phyloP scores from a whole-genome alignment of 106 monocot species.

The Apostasia shenzhenica region DNA sequence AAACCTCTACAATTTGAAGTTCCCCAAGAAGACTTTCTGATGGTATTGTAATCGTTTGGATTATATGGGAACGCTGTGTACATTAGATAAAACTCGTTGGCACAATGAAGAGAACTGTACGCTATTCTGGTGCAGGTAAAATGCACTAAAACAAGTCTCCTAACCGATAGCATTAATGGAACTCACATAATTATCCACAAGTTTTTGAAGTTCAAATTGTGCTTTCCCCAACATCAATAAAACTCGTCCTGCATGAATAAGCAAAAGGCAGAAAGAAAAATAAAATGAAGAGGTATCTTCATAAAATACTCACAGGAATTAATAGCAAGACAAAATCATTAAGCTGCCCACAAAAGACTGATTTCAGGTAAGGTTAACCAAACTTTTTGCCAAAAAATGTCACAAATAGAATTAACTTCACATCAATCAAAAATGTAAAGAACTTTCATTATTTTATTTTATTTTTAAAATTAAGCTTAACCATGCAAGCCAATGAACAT shows the following conservation, averaged over 20 bases:
- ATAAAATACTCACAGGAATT: background rate
- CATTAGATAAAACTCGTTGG: background rate
- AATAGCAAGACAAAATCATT: background rate
- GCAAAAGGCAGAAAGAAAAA: background rate
- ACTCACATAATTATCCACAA: constrained; percentile 73
- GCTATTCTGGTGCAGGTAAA: background rate
- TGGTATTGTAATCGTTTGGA: constrained; percentile 63
- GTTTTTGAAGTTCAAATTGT: constrained; percentile 76
- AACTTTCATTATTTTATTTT: no score
- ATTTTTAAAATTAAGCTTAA: no score
- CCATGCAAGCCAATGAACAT: no score
- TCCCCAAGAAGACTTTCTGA: constrained; percentile 79
- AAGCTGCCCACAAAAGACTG: background rate
- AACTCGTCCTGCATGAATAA: constrained; percentile 44
- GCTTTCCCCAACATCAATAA: constrained; percentile 76
- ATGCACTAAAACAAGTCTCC: background rate
- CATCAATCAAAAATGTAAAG: no score
- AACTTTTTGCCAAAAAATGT: no score
- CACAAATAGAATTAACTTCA: no score
- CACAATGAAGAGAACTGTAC: background rate
- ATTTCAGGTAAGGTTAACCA: no score
- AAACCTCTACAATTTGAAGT: constrained; percentile 72
- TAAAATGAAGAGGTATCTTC: no score
- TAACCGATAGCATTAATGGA: constrained; percentile 2
- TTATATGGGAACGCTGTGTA: constrained; percentile 54